phyloP scores from a whole-genome alignment of 176 grass and related monocot genomes.

The Zea mays region DNA sequence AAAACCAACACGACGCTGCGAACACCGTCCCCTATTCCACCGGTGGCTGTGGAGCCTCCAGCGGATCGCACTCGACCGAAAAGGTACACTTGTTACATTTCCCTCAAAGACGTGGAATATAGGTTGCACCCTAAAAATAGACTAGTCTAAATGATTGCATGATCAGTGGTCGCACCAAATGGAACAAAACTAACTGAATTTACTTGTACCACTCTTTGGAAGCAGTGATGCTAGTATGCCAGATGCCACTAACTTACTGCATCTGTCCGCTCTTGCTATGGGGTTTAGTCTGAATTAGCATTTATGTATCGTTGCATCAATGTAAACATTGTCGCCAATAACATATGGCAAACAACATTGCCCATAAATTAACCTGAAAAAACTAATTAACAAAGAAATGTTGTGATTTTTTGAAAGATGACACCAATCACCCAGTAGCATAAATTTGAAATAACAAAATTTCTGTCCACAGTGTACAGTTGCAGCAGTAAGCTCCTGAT shows the following conservation, averaged over 20 bases:
- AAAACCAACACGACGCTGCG: slow-evolving; percentile 56
- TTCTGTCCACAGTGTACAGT: background rate
- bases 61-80: slow-evolving; percentile 50
- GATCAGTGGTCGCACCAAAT: background rate
- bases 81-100: slow-evolving; percentile 42
- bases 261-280: slow-evolving; percentile 14
- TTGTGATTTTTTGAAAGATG: slow-evolving; percentile 1
- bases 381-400: background rate
- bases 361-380: slow-evolving; percentile 28
- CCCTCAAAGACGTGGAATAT: slow-evolving; percentile 18
- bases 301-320: slow-evolving; percentile 23
- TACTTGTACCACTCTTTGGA: background rate
- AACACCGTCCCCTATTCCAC: slow-evolving; percentile 65
- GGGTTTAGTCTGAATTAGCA: background rate
- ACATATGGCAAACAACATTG: background rate
- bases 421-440: background rate
- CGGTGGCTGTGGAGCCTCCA: slow-evolving; percentile 71
- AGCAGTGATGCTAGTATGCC: background rate
- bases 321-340: slow-evolving; percentile 1
- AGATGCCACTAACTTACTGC: background rate
- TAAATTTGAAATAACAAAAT: slow-evolving; percentile 16
- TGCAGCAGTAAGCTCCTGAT: background rate
- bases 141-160: slow-evolving; percentile 22
- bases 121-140: slow-evolving; percentile 20
- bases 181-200: background rate